Evolutionary conservation across 352 stramenopile genomes (phyloP).

Genomic region (Globisporangium recalcitrans): DNA sequence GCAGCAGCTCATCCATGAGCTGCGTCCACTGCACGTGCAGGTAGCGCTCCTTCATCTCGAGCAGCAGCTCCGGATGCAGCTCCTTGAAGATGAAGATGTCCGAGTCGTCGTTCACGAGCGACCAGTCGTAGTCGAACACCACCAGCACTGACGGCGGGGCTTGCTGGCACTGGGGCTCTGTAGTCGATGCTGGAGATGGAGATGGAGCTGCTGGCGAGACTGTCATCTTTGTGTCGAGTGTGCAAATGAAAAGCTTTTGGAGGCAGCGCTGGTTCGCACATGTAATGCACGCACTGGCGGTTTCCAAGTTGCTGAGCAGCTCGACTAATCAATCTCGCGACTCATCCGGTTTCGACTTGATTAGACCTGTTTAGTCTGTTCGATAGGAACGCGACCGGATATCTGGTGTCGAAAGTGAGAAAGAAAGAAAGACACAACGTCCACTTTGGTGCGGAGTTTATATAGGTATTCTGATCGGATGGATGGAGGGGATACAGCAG

Average conservation of each 20-base stretch:
- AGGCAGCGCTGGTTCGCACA: too few relatives aligned
- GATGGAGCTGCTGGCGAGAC: neutral
- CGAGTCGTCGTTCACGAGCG: constrained; percentile 46
- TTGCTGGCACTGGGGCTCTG: neutral
- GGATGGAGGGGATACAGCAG: too few relatives aligned
- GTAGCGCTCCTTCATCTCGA: constrained; percentile 17
- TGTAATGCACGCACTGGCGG: too few relatives aligned
- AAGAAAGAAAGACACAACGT: too few relatives aligned
- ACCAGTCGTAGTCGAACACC: constrained; percentile 49
- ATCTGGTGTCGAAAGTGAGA: too few relatives aligned
- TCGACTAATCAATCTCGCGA: neutral
- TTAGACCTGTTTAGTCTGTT: too few relatives aligned
- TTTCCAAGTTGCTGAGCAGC: too few relatives aligned
- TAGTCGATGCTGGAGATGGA: too few relatives aligned
- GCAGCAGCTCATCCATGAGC: constrained; percentile 30
- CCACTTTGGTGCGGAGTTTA: neutral
- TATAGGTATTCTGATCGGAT: too few relatives aligned
- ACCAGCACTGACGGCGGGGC: constrained; percentile 23
- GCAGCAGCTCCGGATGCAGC: constrained; percentile 29
- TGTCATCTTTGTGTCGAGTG: neutral
- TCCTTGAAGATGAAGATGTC: constrained; percentile 25
- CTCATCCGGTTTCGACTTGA: too few relatives aligned
- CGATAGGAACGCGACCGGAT: too few relatives aligned
- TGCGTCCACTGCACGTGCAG: constrained; percentile 18
- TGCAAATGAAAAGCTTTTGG: too few relatives aligned